phyloP scores from a whole-genome alignment of 345 rosid genomes.

The Eucalyptus shirleyi region DNA sequence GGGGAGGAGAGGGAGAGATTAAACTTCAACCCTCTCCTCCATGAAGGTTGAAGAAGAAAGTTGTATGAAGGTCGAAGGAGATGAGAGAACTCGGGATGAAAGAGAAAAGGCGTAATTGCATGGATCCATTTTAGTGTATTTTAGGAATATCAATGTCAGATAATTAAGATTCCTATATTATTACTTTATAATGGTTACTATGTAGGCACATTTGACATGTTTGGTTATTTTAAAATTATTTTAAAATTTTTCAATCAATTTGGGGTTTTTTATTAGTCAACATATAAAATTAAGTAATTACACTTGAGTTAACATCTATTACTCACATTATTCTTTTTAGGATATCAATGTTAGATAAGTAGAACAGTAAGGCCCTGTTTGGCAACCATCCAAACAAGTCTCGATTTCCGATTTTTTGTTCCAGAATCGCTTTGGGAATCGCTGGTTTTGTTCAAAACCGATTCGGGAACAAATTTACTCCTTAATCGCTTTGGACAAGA shows the following conservation, averaged over 20 bases:
- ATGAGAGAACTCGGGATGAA: background rate
- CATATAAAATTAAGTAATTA: background rate
- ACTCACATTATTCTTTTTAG: background rate
- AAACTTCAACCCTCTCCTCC: background rate
- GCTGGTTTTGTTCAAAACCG: too few species aligned
- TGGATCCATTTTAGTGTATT: background rate
- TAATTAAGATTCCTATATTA: background rate
- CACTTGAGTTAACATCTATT: background rate
- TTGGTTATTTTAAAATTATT: background rate
- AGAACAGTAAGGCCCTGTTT: too few species aligned
- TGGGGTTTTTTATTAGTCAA: background rate
- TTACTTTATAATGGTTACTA: background rate
- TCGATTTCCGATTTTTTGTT: too few species aligned
- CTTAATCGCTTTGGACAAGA: too few species aligned
- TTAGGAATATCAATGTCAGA: background rate
- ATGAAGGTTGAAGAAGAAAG: background rate
- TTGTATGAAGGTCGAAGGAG: background rate
- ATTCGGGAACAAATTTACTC: too few species aligned
- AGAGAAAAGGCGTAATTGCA: background rate
- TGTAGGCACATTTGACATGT: background rate
- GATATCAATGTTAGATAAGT: background rate
- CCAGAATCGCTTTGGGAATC: too few species aligned
- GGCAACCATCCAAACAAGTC: too few species aligned
- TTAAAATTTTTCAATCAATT: too few species aligned
- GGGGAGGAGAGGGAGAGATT: background rate